phyloP scores from a whole-genome alignment of 2,329 filamentous ascomycete genomes.

The Penicillium olsonii region DNA sequence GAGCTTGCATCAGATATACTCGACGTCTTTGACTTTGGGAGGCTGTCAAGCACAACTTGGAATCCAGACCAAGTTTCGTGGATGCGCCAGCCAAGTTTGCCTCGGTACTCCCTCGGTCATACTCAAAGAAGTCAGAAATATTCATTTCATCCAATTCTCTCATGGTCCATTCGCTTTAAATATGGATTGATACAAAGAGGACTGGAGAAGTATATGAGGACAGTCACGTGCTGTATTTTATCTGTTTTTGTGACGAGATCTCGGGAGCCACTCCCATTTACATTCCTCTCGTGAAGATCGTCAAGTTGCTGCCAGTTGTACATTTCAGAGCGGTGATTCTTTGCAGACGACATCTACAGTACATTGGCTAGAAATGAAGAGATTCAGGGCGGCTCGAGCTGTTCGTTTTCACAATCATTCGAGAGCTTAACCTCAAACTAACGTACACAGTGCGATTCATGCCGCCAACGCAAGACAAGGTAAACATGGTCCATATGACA shows the following conservation, averaged over 20 bases:
- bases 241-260: neutral
- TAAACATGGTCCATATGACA: neutral
- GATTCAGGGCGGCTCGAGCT: slow-evolving; percentile 10
- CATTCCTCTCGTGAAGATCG: neutral
- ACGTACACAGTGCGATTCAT: slow-evolving; percentile 9
- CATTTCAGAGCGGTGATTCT: neutral
- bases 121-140: too few species aligned
- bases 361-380: slow-evolving; percentile 5
- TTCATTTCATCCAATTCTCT: too few species aligned
- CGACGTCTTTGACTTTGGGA: too few species aligned
- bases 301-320: neutral
- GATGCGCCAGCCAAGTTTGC: too few species aligned
- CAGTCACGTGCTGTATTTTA: neutral
- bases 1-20: too few species aligned
- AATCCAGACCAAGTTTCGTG: too few species aligned
- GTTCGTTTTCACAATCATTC: neutral
- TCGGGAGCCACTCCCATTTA: neutral
- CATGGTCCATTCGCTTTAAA: too few species aligned
- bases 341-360: neutral
- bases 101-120: too few species aligned
- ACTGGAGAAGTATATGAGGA: too few species aligned
- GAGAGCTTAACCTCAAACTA: neutral
- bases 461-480: slow-evolving; percentile 13
- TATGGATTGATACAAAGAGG: too few species aligned
- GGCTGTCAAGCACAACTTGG: too few species aligned